Evolutionary conservation across 2,329 filamentous ascomycete species (phyloP).

Genomic region (Diaporthe sp.): DNA sequence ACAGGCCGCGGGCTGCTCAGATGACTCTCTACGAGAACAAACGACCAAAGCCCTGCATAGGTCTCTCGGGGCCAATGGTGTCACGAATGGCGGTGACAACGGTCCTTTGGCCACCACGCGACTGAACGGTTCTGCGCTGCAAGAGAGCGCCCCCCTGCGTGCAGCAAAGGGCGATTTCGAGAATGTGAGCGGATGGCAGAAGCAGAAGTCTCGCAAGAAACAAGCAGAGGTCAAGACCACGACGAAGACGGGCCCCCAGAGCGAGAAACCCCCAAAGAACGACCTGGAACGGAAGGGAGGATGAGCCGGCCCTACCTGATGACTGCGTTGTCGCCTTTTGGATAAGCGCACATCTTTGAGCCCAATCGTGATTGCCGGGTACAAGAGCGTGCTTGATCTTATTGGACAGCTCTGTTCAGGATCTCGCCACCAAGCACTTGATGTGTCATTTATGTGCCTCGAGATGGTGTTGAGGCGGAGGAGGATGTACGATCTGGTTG

Average conservation of each 20-base stretch:
- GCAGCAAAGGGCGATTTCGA: conserved; percentile 68
- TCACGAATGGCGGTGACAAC: conserved; percentile 47
- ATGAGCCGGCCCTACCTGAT: conserved; percentile 52
- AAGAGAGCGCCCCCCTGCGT: conserved; percentile 68
- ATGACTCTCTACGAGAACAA: conserved; percentile 38
- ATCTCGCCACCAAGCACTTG: conserved; percentile 38
- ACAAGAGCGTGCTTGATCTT: conserved; percentile 36
- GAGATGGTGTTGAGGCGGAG: conserved; percentile 31
- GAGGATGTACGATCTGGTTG: conserved; percentile 38
- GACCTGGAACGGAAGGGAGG: conserved; percentile 75
- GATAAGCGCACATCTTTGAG: conserved; percentile 37
- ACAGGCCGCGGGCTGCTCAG: conserved; percentile 40
- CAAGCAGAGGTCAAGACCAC: conserved; percentile 62
- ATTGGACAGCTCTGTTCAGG: conserved; percentile 47
- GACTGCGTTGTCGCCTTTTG: conserved; percentile 37
- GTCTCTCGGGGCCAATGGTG: conserved; percentile 38
- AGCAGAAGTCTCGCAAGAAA: conserved; percentile 69
- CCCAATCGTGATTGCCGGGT: not conserved
- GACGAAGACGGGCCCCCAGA: conserved; percentile 57
- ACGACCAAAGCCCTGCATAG: conserved; percentile 42
- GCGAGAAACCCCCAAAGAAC: conserved; percentile 70
- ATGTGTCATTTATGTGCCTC: conserved; percentile 39
- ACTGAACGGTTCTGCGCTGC: conserved; percentile 54
- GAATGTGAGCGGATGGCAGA: conserved; percentile 67
- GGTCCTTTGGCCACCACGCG: conserved; percentile 51